Evolutionary conservation across 345 rosid genomes (phyloP), one percentile per base, ranked within the genome.

Genomic region (Toxicodendron radicans): DNA sequence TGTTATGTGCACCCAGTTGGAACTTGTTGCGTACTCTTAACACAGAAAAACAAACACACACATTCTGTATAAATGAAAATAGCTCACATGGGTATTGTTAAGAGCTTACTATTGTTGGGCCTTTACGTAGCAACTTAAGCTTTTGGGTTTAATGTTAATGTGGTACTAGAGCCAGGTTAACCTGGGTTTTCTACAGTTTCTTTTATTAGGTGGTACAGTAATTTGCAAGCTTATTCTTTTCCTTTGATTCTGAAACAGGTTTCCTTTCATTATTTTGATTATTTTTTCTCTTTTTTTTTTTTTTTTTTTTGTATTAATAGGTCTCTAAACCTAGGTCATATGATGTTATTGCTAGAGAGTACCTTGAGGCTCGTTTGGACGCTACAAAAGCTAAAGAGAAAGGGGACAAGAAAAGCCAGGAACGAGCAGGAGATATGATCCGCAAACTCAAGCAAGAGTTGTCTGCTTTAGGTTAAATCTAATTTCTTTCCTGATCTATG

Each of bases 371-470:
- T 45, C 85, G 98, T 46, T 75, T 76, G 64, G 92, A 94, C 72
- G 98, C 97, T 78, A 60, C 86, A 75, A 82, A 81, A 79, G 95
- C 98, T 75, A 94, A 94, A 85, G 91, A 83, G 63, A 86, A 79
- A 58, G 75, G 83, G 70, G 95, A 94, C 82, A 92, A 88, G 80
- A 85, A 76, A 62, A 83, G 88, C 54, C 93, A 92, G 84, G 93
- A 85, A 73, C 83, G 73, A 78, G 92, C 95, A 32, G 92, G 97
- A 76, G 72, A 73, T 65, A 79, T 77, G 30, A 91, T 94, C 76
- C 87, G 89, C 75, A 83, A 87, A 84, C 91, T 94, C 79, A 94
- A 94, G 90, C 95, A 89, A 79, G 97, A 94, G 82, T 83, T 94
- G 79, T 81, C 93, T 78, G 89, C 90, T 76, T 85, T 89, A 83